Evolutionary conservation across 306 rosid genomes (phyloP).

Genomic region (Cicer judaicum): DNA sequence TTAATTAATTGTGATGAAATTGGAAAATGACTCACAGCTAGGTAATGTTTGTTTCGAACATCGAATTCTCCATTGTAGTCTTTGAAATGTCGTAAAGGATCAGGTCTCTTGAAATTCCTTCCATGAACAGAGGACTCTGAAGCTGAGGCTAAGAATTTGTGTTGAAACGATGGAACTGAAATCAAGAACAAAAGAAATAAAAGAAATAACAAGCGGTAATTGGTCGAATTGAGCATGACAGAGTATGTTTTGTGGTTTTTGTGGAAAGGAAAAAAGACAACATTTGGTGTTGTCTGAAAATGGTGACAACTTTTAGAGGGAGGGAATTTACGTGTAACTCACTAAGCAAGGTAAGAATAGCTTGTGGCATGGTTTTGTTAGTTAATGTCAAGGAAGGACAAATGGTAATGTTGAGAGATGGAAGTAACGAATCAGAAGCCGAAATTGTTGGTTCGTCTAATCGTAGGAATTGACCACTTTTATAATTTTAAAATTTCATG

Average conservation of each 20-base stretch:
- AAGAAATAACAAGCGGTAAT: conserved; percentile 39
- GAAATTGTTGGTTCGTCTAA: conserved; percentile 51
- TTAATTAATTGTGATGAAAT: background rate
- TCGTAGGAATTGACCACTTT: conserved; percentile 51
- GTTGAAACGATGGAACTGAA: conserved; percentile 37
- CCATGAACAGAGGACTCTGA: conserved; percentile 53
- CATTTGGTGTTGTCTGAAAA: conserved; percentile 46
- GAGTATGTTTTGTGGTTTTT: conserved; percentile 2
- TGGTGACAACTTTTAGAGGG: conserved; percentile 41
- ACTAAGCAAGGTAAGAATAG: conserved; percentile 66
- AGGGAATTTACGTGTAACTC: conserved; percentile 51
- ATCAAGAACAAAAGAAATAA: conserved; percentile 50
- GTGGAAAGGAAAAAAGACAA: conserved; percentile 37
- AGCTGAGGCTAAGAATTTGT: conserved; percentile 14
- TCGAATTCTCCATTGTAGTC: conserved; percentile 67
- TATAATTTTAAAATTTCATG: background rate
- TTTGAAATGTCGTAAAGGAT: conserved; percentile 66
- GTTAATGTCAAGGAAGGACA: conserved; percentile 51
- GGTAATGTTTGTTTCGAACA: conserved; percentile 61
- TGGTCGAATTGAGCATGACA: conserved; percentile 53
- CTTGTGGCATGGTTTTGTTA: conserved; percentile 69
- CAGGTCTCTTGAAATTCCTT: conserved; percentile 57
- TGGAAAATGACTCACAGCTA: conserved; percentile 60
- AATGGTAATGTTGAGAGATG: conserved; percentile 48
- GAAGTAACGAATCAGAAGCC: conserved; percentile 78